Base-by-base conservation (phyloP, 768 basidiomycete species). In the Pleurotus tuoliensis region DNA sequence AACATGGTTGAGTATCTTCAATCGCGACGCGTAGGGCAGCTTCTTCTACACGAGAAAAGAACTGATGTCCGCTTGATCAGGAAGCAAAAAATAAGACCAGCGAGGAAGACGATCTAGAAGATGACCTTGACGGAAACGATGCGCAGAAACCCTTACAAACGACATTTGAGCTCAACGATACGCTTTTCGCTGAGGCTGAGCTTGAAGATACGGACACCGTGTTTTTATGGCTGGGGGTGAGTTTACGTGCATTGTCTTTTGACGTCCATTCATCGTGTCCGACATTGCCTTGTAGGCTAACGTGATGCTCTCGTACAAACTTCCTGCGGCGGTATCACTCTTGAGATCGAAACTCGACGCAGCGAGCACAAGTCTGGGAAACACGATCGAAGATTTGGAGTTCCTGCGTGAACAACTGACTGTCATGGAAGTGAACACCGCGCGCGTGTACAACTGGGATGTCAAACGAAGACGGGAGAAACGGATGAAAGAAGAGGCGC, bases 381-480 rank as follows among this genome's bases (percentile, higher is more conserved):
- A 86, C 66, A 84, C 88, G 0, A 76, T 87, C 43, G 92, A 95
- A 64, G 97, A 98, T 68, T 76, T 97, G 18, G 94, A 94, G 66
- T 99, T 92, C 68, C 71, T 98, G 58, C 78, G 93, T 51, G 97
- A 98, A 66, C 97, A 99, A 69, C 78, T 94, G 52, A 98, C 97
- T 4, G 83, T 97, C 8, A 97, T 98, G 91, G 95, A 99, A 67
- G 85, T 86, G 39, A 98, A 98, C 67, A 94, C 92, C 11, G 96
- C 96, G 4, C 79, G 96, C 38, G 88, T 96, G 52, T 98, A 96
- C 68, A 99, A 98, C 67, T 95, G 90, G 89, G 94, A 96, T 67
- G 93, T 96, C 25, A 92, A 92, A 67, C 73, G 87, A 61, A 76
- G 93, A 68, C 73, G 91, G 68, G 87, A 87, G 47, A 70, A 71